Conservation (phyloP, 2,329 filamentous ascomycete species). For the Capronia coronata region DNA sequence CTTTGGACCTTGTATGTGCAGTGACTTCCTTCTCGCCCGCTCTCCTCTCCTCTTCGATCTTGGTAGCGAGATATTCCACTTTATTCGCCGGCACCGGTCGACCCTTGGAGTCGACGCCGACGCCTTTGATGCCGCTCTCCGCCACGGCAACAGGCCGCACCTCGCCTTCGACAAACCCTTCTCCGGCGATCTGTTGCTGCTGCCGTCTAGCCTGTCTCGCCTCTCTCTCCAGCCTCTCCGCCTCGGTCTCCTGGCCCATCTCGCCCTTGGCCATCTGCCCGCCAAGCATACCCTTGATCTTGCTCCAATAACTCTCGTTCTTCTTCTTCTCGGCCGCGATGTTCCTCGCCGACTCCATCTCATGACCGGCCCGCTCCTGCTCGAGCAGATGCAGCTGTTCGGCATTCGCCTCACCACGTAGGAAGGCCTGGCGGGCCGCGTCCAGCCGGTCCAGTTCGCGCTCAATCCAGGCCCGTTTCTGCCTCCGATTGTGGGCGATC, state of each 20-base stretch:
- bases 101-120: constrained; percentile 27
- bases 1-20: constrained; percentile 4
- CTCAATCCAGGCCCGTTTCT: constrained; percentile 57
- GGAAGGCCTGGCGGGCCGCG: constrained; percentile 39
- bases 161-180: constrained; percentile 16
- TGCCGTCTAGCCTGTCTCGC: constrained; percentile 10
- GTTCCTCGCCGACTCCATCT: constrained; percentile 39
- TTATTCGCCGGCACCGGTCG: constrained; percentile 25
- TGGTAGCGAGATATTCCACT: constrained; percentile 20
- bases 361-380: constrained; percentile 41
- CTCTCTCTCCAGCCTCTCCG: constrained; percentile 11
- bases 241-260: constrained; percentile 21
- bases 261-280: constrained; percentile 17
- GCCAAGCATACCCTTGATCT: constrained; percentile 20
- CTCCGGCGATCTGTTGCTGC: constrained; percentile 5
- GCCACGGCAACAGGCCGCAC: constrained; percentile 13
- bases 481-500: constrained; percentile 60
- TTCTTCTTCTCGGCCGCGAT: constrained; percentile 37
- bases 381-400: constrained; percentile 41
- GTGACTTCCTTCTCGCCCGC: constrained; percentile 8
- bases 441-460: constrained; percentile 39
- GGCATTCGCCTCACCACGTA: constrained; percentile 35
- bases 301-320: constrained; percentile 31
- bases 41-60: constrained; percentile 7
- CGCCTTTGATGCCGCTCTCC: constrained; percentile 21